Base-by-base conservation (phyloP, 495 filamentous ascomycete species). In the Talaromyces adpressus region DNA sequence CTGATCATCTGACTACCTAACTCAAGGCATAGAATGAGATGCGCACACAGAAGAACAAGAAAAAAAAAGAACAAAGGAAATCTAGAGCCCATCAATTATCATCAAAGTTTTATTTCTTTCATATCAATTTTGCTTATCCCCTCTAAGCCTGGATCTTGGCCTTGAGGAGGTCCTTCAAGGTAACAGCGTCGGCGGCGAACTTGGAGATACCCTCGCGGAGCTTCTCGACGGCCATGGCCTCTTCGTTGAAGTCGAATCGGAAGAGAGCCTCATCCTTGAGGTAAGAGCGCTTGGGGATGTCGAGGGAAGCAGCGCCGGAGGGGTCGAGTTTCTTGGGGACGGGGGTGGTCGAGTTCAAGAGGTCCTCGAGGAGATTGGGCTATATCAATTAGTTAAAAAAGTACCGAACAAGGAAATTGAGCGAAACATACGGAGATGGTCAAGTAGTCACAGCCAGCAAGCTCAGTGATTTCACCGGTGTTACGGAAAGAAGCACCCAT, bases 221-320 rank as follows among this genome's bases (percentile, higher is more conserved):
- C 88, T 99, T 99, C 87, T 97, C 93, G 65, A 95, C 91, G 61
- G 91, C 94, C 94, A 99, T 99, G 65, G 91, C 85, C 74, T 99
- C 91, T 83, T 98, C 94, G 83, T 99, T 99, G 87, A 99, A 95
- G 79, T 93, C 89, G 84, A 96, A 99, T 74, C 94, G 93, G 92
- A 97, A 99, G 34, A 78, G 70, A 57, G 93, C 66, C 83, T 99
- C 95, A 74, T 94, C 81, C 73, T 90, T 82, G 75, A 99, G 86
- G 86, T 98, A 99, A 58, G 78, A 81, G 83, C 89, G 90, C 91
- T 91, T 95, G 75, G 86, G 76, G 71, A 99, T 86, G 77, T 95
- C 75, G 60, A 95, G 84, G 39, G 72, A 71, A 61, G 74, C 56
- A 62, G 93, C 93, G 62, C 68, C 73, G 27, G 83, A 72, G 39